Evolutionary conservation across 805 yeast genomes (phyloP).

Genomic region (Teunomyces atbi): DNA sequence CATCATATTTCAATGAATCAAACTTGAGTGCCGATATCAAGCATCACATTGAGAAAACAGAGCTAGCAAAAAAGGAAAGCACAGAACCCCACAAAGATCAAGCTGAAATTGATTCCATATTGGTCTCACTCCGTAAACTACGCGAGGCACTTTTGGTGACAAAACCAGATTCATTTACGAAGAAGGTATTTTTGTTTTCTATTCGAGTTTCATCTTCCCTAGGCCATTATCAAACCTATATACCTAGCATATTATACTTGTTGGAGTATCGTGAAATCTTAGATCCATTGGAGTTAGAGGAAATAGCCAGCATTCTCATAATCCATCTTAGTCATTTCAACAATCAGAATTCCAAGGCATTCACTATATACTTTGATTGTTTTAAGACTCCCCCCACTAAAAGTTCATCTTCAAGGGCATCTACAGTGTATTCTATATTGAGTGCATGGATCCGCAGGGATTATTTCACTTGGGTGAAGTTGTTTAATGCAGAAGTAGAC

Average conservation of each 20-base stretch:
- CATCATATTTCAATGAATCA: slow-evolving; percentile 27
- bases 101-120: slow-evolving; percentile 22
- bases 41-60: slow-evolving; percentile 9
- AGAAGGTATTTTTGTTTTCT: slow-evolving; percentile 48
- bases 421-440: slow-evolving; percentile 10
- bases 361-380: slow-evolving; percentile 27
- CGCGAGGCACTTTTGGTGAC: slow-evolving; percentile 53
- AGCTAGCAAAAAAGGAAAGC: slow-evolving; percentile 1
- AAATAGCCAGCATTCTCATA: slow-evolving; percentile 40
- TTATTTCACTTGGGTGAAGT: slow-evolving; percentile 27
- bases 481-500: slow-evolving; percentile 33
- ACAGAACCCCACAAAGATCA: not conserved
- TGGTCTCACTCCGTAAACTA: slow-evolving; percentile 44
- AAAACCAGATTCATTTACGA: slow-evolving; percentile 37
- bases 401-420: not conserved
- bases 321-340: slow-evolving; percentile 47
- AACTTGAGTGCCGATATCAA: slow-evolving; percentile 11
- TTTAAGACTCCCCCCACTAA: slow-evolving; percentile 13
- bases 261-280: slow-evolving; percentile 20
- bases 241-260: slow-evolving; percentile 50
- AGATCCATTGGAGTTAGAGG: slow-evolving; percentile 30
- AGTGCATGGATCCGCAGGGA: slow-evolving; percentile 30
- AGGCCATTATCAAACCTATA: slow-evolving; percentile 53
- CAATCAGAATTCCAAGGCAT: slow-evolving; percentile 29
- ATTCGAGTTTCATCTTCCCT: slow-evolving; percentile 43